Evolutionary conservation across 2,329 filamentous ascomycete genomes (phyloP).

Genomic region (Coleophoma crateriformis): DNA sequence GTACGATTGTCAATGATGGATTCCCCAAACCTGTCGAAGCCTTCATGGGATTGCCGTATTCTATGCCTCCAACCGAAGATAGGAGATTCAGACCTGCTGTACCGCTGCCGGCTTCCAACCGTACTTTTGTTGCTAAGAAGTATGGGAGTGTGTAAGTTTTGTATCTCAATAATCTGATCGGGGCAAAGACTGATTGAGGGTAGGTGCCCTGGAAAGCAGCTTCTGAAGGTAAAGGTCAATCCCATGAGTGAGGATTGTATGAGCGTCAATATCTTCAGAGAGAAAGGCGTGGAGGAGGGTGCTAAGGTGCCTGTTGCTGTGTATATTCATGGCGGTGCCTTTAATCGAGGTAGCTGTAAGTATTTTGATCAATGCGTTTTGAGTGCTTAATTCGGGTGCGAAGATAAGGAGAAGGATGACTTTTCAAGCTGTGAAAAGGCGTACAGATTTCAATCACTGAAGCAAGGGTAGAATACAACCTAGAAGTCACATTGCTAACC

Average conservation of each 20-base stretch:
- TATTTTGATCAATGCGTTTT: not conserved
- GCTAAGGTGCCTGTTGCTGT: conserved; percentile 41
- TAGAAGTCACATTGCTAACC: conserved; percentile 49
- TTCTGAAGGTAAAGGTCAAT: conserved; percentile 15
- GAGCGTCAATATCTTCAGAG: conserved; percentile 40
- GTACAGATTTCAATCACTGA: too few species aligned
- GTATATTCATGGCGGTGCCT: conserved; percentile 58
- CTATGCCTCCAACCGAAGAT: conserved; percentile 37
- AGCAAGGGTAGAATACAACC: too few species aligned
- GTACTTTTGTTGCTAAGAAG: conserved; percentile 24
- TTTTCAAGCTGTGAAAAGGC: too few species aligned
- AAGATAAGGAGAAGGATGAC: too few species aligned
- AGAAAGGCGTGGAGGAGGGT: conserved; percentile 18
- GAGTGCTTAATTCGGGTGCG: too few species aligned
- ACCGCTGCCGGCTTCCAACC: conserved; percentile 19
- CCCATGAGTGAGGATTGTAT: conserved; percentile 40
- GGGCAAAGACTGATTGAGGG: not conserved
- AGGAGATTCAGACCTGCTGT: conserved; percentile 33
- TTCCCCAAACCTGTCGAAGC: conserved; percentile 28
- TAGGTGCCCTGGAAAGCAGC: conserved; percentile 30
- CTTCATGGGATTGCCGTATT: conserved; percentile 43
- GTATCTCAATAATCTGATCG: not conserved
- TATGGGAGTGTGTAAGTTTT: conserved; percentile 27
- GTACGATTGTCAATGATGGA: conserved; percentile 17
- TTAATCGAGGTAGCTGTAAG: conserved; percentile 34